Conservation (phyloP, 129 eudicot species). For the Mikania micrantha region DNA sequence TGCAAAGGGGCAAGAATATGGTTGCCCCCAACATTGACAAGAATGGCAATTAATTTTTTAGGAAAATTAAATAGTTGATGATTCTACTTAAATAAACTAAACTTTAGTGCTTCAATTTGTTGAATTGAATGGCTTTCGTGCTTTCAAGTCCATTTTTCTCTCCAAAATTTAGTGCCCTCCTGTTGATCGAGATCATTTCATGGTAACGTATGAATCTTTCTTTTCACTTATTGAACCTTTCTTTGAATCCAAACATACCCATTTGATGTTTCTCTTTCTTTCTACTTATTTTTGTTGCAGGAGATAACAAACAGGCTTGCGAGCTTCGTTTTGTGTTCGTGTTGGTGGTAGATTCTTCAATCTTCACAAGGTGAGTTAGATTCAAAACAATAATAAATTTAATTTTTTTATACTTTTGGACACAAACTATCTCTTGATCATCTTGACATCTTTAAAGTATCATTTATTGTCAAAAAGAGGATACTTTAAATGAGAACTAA, state of each 20-base stretch:
- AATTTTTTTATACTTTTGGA: not conserved
- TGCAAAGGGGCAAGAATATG: no score
- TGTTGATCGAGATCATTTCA: conserved; percentile 84
- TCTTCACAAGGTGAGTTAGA: conserved; percentile 66
- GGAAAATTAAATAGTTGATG: no score
- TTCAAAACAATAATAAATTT: not conserved
- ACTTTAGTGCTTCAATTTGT: no score
- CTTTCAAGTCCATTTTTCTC: conserved; percentile 72
- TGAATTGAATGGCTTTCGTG: no score
- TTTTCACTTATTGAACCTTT: not conserved
- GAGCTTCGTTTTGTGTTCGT: conserved; percentile 58
- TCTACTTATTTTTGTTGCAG: conserved; percentile 22
- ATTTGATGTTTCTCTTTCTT: conserved; percentile 14
- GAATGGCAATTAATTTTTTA: no score
- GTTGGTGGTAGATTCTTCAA: conserved; percentile 61
- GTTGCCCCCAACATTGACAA: no score
- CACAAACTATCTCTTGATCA: not conserved
- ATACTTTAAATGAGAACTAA: conserved; percentile 58
- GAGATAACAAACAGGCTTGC: conserved; percentile 94
- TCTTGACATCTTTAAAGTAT: conserved; percentile 42
- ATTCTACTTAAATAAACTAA: no score
- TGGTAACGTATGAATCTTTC: conserved; percentile 39
- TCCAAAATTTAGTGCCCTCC: conserved; percentile 80
- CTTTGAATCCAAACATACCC: conserved; percentile 10
- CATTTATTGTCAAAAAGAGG: conserved; percentile 74